phyloP scores from a whole-genome alignment of 2,329 filamentous ascomycete genomes.

The Pseudovirgaria hyperparasitica region DNA sequence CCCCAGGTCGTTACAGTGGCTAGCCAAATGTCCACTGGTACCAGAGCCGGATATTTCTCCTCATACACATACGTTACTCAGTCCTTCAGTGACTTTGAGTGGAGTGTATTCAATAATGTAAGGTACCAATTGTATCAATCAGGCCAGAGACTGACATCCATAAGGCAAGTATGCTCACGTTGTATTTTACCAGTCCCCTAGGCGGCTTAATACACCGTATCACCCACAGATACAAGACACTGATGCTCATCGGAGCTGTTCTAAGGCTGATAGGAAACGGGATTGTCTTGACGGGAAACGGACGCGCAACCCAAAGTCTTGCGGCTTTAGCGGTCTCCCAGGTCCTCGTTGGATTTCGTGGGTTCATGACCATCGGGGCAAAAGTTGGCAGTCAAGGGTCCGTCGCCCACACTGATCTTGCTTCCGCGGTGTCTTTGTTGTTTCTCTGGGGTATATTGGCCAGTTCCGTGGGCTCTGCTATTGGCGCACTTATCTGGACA shows the following conservation, averaged over 20 bases:
- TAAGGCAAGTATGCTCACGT: conserved; percentile 27
- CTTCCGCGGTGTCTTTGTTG: conserved; percentile 25
- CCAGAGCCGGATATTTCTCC: conserved; percentile 8
- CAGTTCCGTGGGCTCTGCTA: conserved; percentile 25
- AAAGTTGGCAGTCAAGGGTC: conserved; percentile 30
- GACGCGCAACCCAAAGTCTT: conserved; percentile 21
- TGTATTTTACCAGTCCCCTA: conserved; percentile 25
- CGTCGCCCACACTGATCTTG: conserved; percentile 31
- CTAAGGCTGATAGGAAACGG: conserved; percentile 26
- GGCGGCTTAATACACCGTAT: conserved; percentile 17
- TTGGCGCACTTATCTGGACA: conserved; percentile 27
- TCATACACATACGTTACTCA: conserved; percentile 29
- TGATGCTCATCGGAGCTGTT: conserved; percentile 27
- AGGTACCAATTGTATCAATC: no score
- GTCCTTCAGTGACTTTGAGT: conserved; percentile 29
- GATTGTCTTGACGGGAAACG: conserved; percentile 17
- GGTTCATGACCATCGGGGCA: conserved; percentile 27
- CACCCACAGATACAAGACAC: conserved; percentile 30
- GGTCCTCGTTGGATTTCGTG: conserved; percentile 25
- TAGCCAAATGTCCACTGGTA: conserved; percentile 8
- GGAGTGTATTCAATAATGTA: conserved; percentile 34
- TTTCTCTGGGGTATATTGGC: conserved; percentile 29
- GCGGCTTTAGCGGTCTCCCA: conserved; percentile 23
- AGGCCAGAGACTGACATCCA: no score
- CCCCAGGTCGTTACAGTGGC: no score